Base-by-base conservation (phyloP, 345 rosid species). In the Hevea brasiliensis region DNA sequence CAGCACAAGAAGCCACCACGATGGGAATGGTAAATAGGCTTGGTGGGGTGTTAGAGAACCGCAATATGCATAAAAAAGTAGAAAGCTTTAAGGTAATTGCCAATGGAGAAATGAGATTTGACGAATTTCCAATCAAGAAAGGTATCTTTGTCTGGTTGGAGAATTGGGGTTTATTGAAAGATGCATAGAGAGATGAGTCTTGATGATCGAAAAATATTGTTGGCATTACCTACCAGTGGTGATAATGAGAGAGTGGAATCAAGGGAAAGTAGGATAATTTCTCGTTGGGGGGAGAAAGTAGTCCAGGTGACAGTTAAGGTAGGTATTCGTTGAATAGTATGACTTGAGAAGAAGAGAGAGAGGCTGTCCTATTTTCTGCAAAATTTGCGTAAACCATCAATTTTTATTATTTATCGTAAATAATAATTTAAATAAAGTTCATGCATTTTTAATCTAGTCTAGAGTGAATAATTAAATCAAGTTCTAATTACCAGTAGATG, bases 51-150 rank as follows among this genome's bases (percentile, higher is more conserved):
- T 67, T 74, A 66, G 71, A 82, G 20, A 78, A 48, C 15, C 86
- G 69, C 93, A 90, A n/a, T 87, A 2, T 77, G 74, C 45, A 77
- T 73, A 76, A 74, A 89, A 73, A 82, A 82, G 17, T 15, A 66
- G 63, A 89, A 53, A n/a, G 90, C 77, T 68, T 73, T 79, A 7
- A 62, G 8, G 61, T 81, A 90, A 44, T 84, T 67, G 0, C 84
- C 88, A 66, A 80, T 87, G 45, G 91, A 90, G 81, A 82, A 89
- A 74, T 89, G 83, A 55, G 89, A 83, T 79, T 90, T 86, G 76
- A 90, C 76, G n/a, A 90, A 86, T 70, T 89, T 90, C 92, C 93
- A 90, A 45, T n/a, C n/a, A n/a, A 90, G 84, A 70, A 89, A 90
- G 24, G 80, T 69, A 81, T 90, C 90, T 69, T 76, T 90, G 60